Evolutionary conservation across 2,329 filamentous ascomycete genomes (phyloP).

Genomic region (Coniochaeta pulveracea): DNA sequence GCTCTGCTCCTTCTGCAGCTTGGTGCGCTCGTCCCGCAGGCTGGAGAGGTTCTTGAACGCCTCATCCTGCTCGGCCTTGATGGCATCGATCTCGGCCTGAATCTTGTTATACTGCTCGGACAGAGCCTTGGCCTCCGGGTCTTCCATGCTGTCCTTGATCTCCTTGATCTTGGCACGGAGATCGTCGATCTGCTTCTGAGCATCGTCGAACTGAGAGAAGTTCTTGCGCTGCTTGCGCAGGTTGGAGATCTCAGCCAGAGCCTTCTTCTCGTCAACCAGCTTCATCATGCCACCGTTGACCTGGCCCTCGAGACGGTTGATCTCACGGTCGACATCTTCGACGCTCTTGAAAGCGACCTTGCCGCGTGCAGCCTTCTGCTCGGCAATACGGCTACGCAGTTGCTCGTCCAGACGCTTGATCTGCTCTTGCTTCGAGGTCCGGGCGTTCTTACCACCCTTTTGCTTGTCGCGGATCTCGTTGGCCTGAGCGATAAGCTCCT

Average conservation of each 20-base stretch:
- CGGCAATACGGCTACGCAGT: slow-evolving; percentile 70
- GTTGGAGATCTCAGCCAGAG: slow-evolving; percentile 68
- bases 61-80: slow-evolving; percentile 87
- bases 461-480: slow-evolving; percentile 81
- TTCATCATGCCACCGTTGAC: slow-evolving; percentile 88
- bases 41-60: slow-evolving; percentile 79
- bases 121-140: slow-evolving; percentile 81
- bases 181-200: slow-evolving; percentile 82
- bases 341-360: slow-evolving; percentile 76
- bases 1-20: slow-evolving; percentile 75
- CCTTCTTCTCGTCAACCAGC: slow-evolving; percentile 95
- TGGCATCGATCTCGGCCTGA: slow-evolving; percentile 75
- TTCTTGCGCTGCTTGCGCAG: slow-evolving; percentile 85
- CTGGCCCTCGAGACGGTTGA: slow-evolving; percentile 68
- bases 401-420: slow-evolving; percentile 87
- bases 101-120: slow-evolving; percentile 78
- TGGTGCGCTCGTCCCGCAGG: slow-evolving; percentile 76
- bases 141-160: slow-evolving; percentile 79
- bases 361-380: slow-evolving; percentile 77
- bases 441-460: slow-evolving; percentile 73
- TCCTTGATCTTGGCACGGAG: slow-evolving; percentile 79
- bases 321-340: slow-evolving; percentile 79
- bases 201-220: slow-evolving; percentile 73
- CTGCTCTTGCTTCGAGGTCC: slow-evolving; percentile 70
- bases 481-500: slow-evolving; percentile 74